Conservation (phyloP, 2,329 filamentous ascomycete genomes). For the Cryoendolithus antarcticus region DNA sequence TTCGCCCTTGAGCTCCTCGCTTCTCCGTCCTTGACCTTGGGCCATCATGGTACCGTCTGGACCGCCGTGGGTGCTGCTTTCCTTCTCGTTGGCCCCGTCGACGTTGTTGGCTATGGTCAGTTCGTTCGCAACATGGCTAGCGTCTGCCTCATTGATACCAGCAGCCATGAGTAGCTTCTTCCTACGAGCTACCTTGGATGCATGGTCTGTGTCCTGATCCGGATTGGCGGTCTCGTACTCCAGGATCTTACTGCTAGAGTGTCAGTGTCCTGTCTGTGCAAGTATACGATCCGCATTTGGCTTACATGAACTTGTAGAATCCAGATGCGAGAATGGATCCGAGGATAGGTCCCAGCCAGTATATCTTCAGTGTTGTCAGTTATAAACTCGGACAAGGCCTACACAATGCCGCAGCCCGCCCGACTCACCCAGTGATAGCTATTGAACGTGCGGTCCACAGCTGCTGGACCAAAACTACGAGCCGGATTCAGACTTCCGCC, state of each 20-base stretch:
- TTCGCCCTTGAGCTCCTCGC: neutral
- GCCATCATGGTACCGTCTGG: conserved; percentile 2
- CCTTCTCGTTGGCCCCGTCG: neutral
- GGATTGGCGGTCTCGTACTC: conserved; percentile 25
- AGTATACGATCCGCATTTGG: too few relatives aligned
- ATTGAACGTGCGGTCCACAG: conserved; percentile 17
- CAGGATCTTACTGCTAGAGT: conserved; percentile 12
- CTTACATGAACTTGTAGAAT: conserved; percentile 18
- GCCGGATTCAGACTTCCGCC: conserved; percentile 25
- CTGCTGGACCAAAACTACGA: conserved; percentile 21
- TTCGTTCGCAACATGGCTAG: conserved; percentile 8
- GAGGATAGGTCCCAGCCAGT: conserved; percentile 21
- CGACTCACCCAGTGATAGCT: conserved; percentile 30
- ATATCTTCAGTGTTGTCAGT: conserved; percentile 6
- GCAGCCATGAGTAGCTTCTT: conserved; percentile 10
- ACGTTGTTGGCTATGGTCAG: conserved; percentile 3
- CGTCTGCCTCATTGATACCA: conserved; percentile 11
- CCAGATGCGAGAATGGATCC: conserved; percentile 20
- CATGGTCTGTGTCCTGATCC: conserved; percentile 15
- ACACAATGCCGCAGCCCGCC: neutral
- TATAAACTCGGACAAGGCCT: too few relatives aligned
- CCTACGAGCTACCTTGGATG: conserved; percentile 5
- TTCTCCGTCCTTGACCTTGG: conserved; percentile 1
- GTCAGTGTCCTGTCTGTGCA: too few relatives aligned
- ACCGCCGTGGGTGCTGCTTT: conserved; percentile 2